Conservation (phyloP, 805 yeast genomes). For the Candida montana region DNA sequence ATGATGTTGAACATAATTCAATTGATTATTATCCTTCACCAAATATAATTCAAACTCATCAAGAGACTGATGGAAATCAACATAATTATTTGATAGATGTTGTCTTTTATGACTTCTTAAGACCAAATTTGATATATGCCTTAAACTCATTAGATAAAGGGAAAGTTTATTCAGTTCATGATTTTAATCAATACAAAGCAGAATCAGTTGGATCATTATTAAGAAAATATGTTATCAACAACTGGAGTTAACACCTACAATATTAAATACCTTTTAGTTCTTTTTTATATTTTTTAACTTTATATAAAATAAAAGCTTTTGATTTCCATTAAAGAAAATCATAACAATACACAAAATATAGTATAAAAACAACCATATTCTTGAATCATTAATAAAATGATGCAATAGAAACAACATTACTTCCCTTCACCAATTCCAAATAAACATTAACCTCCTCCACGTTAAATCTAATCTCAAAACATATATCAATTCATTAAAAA, state of each 20-base stretch:
- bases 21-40: slow-evolving; percentile 61
- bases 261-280: background rate
- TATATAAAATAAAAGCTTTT: slow-evolving; percentile 5
- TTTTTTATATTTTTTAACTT: slow-evolving; percentile 12
- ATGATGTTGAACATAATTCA: slow-evolving; percentile 68
- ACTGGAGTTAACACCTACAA: slow-evolving; percentile 25
- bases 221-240: slow-evolving; percentile 32
- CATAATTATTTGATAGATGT: slow-evolving; percentile 46
- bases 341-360: slow-evolving; percentile 21
- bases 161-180: slow-evolving; percentile 30
- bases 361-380: slow-evolving; percentile 4
- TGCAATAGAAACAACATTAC: slow-evolving; percentile 20
- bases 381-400: slow-evolving; percentile 22
- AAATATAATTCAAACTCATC: slow-evolving; percentile 63
- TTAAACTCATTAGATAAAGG: slow-evolving; percentile 27
- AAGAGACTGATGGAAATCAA: slow-evolving; percentile 24
- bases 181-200: slow-evolving; percentile 36
- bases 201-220: slow-evolving; percentile 40
- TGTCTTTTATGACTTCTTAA: slow-evolving; percentile 74
- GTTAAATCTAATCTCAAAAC: slow-evolving; percentile 6
- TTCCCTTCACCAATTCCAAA: background rate
- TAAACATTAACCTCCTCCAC: slow-evolving; percentile 1
- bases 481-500: slow-evolving; percentile 1
- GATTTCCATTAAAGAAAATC: slow-evolving; percentile 8
- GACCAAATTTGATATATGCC: slow-evolving; percentile 44